A percentile compares a stretch with the other conserved stretches of the same genome.
Evolutionary conservation across 768 basidiomycete genomes (phyloP).

Genomic region (Boletus subcaerulescens): DNA sequence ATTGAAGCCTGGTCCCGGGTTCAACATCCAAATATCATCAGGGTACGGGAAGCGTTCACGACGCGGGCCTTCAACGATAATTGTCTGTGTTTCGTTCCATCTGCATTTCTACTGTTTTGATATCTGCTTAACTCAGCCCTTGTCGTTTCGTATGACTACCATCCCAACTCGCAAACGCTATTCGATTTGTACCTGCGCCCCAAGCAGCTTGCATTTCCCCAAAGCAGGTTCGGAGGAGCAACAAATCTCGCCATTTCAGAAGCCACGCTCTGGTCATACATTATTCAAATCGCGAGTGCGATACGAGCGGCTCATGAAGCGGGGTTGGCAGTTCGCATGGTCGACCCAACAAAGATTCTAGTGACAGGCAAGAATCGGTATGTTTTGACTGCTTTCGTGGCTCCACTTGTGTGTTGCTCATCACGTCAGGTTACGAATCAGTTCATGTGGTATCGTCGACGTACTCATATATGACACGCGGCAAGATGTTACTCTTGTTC

Average conservation of each 20-base stretch:
- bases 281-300: conserved; percentile 85
- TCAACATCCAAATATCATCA: conserved; percentile 81
- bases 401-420: not conserved
- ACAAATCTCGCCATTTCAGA: conserved; percentile 53
- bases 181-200: conserved; percentile 73
- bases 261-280: conserved; percentile 86
- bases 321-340: conserved; percentile 73
- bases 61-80: conserved; percentile 89
- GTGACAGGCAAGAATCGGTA: conserved; percentile 88
- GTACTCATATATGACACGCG: conserved; percentile 74
- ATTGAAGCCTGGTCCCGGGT: conserved; percentile 87
- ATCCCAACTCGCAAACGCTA: conserved; percentile 80
- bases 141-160: conserved; percentile 87
- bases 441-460: conserved; percentile 85
- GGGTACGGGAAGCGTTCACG: conserved; percentile 90
- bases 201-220: conserved; percentile 38
- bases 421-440: conserved; percentile 65
- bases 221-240: conserved; percentile 36
- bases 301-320: conserved; percentile 83
- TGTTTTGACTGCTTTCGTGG: not conserved
- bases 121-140: conserved; percentile 53
- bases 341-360: conserved; percentile 86
- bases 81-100: conserved; percentile 49
- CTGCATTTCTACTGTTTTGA: conserved; percentile 7
- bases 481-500: conserved; percentile 54